Evolutionary conservation across 345 rosid species (phyloP).

Genomic region (Tarenaya hassleriana): DNA sequence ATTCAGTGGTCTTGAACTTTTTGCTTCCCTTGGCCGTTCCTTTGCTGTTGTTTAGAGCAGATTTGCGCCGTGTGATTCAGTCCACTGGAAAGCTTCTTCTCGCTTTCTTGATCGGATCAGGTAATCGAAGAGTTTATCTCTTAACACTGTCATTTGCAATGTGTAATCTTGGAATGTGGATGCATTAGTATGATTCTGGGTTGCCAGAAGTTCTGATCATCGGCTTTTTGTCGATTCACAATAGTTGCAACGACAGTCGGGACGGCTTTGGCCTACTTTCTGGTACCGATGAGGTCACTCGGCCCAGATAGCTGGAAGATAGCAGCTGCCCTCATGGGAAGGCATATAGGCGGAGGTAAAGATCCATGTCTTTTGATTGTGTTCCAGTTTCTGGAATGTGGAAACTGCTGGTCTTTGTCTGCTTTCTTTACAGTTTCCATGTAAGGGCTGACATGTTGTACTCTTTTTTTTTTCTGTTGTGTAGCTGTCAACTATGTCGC

Average conservation of each 20-base stretch:
- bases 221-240: not conserved
- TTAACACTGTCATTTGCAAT: not conserved
- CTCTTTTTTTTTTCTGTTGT: slow-evolving; percentile 14
- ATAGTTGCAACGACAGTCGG: slow-evolving; percentile 78
- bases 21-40: slow-evolving; percentile 81
- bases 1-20: slow-evolving; percentile 53
- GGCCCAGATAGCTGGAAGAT: slow-evolving; percentile 89
- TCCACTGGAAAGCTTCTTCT: slow-evolving; percentile 70
- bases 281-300: slow-evolving; percentile 83
- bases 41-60: slow-evolving; percentile 67
- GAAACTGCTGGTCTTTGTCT: not conserved
- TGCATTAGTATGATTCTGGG: not conserved
- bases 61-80: slow-evolving; percentile 57
- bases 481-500: slow-evolving; percentile 86
- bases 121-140: slow-evolving; percentile 24
- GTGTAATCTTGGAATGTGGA: not conserved
- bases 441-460: slow-evolving; percentile 8
- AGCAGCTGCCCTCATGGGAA: slow-evolving; percentile 93
- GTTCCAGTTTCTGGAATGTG: not conserved
- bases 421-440: not conserved
- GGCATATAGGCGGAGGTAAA: slow-evolving; percentile 80
- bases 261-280: slow-evolving; percentile 55
- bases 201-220: slow-evolving; percentile 17
- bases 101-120: slow-evolving; percentile 79
- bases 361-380: slow-evolving; percentile 1